phyloP scores from a whole-genome alignment of 164 flowering plant species.

The Kalanchoe fedtschenkoi region DNA sequence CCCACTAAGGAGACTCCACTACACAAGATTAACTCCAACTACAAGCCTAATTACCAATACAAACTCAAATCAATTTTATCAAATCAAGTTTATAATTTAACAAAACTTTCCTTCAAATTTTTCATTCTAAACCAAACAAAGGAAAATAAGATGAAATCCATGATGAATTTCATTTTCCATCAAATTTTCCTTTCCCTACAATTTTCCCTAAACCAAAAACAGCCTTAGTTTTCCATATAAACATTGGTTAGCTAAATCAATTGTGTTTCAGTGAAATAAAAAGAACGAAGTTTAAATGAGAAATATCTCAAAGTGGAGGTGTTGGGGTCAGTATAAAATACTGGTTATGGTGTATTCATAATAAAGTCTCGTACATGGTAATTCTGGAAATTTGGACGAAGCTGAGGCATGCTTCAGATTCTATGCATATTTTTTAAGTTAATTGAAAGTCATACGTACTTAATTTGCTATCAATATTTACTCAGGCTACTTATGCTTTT shows the following conservation, averaged over 20 bases:
- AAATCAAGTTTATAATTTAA: no score
- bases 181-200: no score
- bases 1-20: no score
- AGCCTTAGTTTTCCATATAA: neutral
- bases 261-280: neutral
- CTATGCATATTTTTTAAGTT: neutral
- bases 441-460: neutral
- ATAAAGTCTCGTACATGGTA: neutral
- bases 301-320: neutral
- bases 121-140: no score
- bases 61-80: no score
- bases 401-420: neutral
- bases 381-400: neutral
- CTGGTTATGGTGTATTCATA: neutral
- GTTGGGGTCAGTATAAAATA: neutral
- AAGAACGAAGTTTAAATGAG: neutral
- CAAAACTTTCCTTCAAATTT: no score
- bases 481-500: neutral
- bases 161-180: no score
- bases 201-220: no score
- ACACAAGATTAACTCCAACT: no score
- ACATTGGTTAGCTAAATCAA: neutral
- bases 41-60: no score
- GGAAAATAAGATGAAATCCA: no score
- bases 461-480: neutral